Evolutionary conservation across 1,284 basidiomycete species (phyloP), one percentile per base, ranked within the genome.

Genomic region (Coniferiporia sulphurascens): DNA sequence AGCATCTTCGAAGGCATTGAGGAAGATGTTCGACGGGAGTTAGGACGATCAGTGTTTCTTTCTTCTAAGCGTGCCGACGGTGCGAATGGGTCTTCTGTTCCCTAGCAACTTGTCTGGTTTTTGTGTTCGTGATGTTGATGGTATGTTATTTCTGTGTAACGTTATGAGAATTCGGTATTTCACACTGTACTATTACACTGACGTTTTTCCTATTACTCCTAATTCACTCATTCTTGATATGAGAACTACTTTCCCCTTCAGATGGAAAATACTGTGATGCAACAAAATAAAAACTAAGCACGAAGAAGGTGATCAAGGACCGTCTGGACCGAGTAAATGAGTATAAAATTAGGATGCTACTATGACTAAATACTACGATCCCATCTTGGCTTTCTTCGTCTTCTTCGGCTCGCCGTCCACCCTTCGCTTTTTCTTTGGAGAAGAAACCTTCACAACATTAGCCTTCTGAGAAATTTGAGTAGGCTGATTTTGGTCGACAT

Each of bases 1-100:
- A 94, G 89, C 70, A 73, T 94, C 2, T 95, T 82, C 68, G 79
- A 81, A 58, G 91, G 86, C 12, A 72, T 93, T 50, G 87, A 88
- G 9, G 85, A 85, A 60, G 85, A 86, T 63, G 79, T 78, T 10
- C 66, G 61, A 32, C 68, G 70, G 66, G 72, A 77, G 38, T 21
- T 62, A 10, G 61, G 57, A 1, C 41, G 56, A 35, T 36, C 48
- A 17, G 55, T 36, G 15, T 32, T 58, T 53, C 35, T 53, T 17
- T 52, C 52, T 15, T 41, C 32, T 9, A 46, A 36, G 36, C 13
- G 51, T 43, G 34, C n/a, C 17, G 17, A 35, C 15, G n/a, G 21
- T 49, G 34, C 22, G 34, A n/a, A 15, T 6, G 38, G 13, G 21
- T 43, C 45, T 73, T 76, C 36, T 74, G 73, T 8, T 72, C 65